Base-by-base conservation (phyloP, 2,329 filamentous ascomycete genomes). In the Bipolaris zeicola region DNA sequence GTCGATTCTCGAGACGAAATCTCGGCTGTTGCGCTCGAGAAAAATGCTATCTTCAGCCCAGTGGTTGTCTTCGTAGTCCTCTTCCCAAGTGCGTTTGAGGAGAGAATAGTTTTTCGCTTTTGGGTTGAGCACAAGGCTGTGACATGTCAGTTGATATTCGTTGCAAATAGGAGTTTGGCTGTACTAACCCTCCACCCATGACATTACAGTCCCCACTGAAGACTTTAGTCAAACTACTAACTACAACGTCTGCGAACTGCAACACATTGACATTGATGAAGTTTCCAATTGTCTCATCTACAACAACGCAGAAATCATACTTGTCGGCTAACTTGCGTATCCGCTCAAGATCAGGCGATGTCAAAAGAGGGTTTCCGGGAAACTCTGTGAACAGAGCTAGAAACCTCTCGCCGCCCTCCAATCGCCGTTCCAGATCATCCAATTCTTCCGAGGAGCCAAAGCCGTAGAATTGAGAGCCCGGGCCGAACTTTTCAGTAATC, bases 151-250 rank as follows among this genome's bases (percentile, higher is more conserved):
- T 49, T 37, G 11, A n/a, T 11, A 22, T 13, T 39, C 13, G 16
- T 6, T 38, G 22, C 16, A 14, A 20, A 31, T 14, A 2, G 11
- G n/a, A 13, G 6, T n/a, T n/a, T 20, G 16, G 26, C 8, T 39
- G 20, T 41, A 61, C 66, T 54, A 62, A 80, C 79, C 88, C 90
- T 53, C 95, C 95, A 56, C 93, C 95, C 94, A 98, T 98, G 64
- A 99, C 95, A 75, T 99, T 98, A 75, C 91, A 95, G 77, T 97
- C 95, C 48, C 95, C 95, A 53, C 92, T 96, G 79, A 99, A 99
- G 51, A 98, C 89, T 76, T 99, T 99, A 46, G 95, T 98, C 57
- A 99, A 81, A 73, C 91, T 96, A 80, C 91, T 96, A 54, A 96
- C 94, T 5, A 98, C 91, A 14, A 98, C 83, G 76, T 99, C 95